phyloP scores from a whole-genome alignment of 805 yeast genomes.

The Kregervanrija pseudodelftensis region DNA sequence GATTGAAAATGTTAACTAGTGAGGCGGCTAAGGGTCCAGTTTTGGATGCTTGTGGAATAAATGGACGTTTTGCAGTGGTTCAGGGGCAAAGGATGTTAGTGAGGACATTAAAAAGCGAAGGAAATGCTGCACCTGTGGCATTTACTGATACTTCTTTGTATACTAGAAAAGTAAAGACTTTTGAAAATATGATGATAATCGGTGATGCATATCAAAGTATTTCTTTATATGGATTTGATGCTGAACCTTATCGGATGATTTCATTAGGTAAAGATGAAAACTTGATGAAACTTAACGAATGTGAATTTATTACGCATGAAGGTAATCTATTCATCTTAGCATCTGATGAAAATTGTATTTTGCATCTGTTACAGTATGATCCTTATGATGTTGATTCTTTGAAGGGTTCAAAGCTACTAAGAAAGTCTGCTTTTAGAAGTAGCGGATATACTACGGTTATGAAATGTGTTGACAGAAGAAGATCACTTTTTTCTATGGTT shows the following conservation, averaged over 20 bases:
- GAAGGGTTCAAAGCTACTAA: constrained; percentile 70
- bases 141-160: constrained; percentile 81
- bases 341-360: constrained; percentile 58
- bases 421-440: constrained; percentile 61
- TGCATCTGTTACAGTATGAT: constrained; percentile 78
- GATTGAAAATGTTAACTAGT: constrained; percentile 61
- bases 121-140: constrained; percentile 86
- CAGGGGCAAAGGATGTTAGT: constrained; percentile 82
- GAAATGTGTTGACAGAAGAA: constrained; percentile 35
- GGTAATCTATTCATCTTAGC: constrained; percentile 60
- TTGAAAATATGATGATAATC: constrained; percentile 72
- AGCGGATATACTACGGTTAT: constrained; percentile 55
- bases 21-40: constrained; percentile 84
- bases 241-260: constrained; percentile 88
- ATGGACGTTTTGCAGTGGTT: constrained; percentile 75
- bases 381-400: constrained; percentile 85
- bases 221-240: constrained; percentile 83
- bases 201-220: constrained; percentile 78
- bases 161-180: constrained; percentile 70
- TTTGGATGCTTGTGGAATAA: constrained; percentile 64
- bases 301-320: constrained; percentile 71
- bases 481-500: constrained; percentile 24
- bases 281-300: constrained; percentile 52
- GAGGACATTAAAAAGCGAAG: constrained; percentile 70
- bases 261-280: constrained; percentile 68